Percentiles rank a stretch among this genome's conserved stretches.
Evolutionary conservation across 1,284 basidiomycete genomes (phyloP).

Genomic region (Heliocybe sulcata): DNA sequence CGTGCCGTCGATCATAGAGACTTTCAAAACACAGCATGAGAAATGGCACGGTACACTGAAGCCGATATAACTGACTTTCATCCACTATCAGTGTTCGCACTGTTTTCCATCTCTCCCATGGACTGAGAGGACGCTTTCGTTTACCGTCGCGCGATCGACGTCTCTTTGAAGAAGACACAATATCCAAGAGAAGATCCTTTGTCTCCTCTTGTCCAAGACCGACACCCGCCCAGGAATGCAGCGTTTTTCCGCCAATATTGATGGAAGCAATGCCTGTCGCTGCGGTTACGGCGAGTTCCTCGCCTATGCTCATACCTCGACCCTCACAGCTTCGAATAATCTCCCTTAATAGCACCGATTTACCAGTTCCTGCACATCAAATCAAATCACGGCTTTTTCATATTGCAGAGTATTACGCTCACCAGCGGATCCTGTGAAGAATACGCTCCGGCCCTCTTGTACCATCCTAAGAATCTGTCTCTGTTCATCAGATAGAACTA

Average conservation of each 20-base stretch:
- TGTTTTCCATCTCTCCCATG: slow-evolving; percentile 38
- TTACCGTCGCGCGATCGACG: too few species aligned
- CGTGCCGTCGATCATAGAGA: slow-evolving; percentile 52
- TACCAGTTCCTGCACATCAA: slow-evolving; percentile 74
- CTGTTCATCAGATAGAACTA: slow-evolving; percentile 43
- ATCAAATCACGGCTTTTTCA: neutral
- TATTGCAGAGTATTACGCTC: slow-evolving; percentile 9
- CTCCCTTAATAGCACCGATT: slow-evolving; percentile 88
- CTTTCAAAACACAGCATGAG: slow-evolving; percentile 19
- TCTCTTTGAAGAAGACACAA: slow-evolving; percentile 33
- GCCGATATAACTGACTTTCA: slow-evolving; percentile 41
- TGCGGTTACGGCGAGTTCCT: slow-evolving; percentile 51
- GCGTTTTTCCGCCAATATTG: slow-evolving; percentile 89
- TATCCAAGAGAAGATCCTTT: slow-evolving; percentile 58
- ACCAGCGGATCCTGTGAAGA: slow-evolving; percentile 81
- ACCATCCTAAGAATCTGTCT: slow-evolving; percentile 48
- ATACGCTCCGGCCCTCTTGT: slow-evolving; percentile 54
- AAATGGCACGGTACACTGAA: neutral
- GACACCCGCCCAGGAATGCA: slow-evolving; percentile 91
- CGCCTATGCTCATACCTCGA: neutral
- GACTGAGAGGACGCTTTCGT: too few species aligned
- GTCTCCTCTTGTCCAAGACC: slow-evolving; percentile 74
- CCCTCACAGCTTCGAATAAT: slow-evolving; percentile 54
- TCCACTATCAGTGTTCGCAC: slow-evolving; percentile 61
- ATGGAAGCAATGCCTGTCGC: slow-evolving; percentile 88